phyloP scores from a whole-genome alignment of 768 basidiomycete species.

The Naganishia vishniacii region DNA sequence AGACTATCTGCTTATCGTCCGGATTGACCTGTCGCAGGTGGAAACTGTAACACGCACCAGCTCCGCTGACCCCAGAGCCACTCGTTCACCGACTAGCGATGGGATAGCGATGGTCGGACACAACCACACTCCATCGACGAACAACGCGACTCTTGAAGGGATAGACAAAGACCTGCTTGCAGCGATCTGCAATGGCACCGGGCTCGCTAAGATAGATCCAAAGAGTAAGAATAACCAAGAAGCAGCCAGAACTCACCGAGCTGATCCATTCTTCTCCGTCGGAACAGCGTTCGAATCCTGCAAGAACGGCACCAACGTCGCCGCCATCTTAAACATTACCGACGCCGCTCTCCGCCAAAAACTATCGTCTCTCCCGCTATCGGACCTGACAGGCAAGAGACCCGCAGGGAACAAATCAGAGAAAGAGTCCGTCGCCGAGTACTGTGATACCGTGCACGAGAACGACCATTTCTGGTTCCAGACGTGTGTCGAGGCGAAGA shows the following conservation, averaged over 20 bases:
- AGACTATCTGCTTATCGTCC: background rate
- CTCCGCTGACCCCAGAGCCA: no score
- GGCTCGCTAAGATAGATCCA: background rate
- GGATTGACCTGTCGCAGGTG: no score
- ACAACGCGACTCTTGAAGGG: background rate
- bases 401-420: no score
- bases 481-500: background rate
- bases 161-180: conserved; percentile 4
- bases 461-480: background rate
- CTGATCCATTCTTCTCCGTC: background rate
- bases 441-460: background rate
- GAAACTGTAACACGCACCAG: no score
- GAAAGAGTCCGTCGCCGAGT: background rate
- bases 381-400: background rate
- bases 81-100: background rate
- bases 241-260: no score
- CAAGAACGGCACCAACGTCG: conserved; percentile 9
- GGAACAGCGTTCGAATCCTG: conserved; percentile 1
- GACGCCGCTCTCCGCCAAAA: conserved; percentile 13
- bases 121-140: background rate
- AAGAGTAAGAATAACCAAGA: no score
- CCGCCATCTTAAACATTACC: conserved; percentile 14
- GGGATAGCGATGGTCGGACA: background rate
- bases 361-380: no score
- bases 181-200: background rate